Conservation (phyloP, 257 asterid species). For the Solanum chilense region DNA sequence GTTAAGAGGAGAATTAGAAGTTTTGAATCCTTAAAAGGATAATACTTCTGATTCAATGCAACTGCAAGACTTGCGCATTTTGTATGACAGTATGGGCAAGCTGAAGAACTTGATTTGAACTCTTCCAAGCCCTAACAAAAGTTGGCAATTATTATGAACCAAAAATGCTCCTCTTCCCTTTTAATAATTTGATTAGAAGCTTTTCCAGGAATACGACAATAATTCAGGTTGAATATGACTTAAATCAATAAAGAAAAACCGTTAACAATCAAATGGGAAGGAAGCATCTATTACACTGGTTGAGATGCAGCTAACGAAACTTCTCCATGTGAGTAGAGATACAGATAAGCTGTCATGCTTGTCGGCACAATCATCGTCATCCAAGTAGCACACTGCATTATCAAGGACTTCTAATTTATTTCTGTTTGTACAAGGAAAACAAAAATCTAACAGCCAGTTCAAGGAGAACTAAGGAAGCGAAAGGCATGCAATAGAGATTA, state of each 20-base stretch:
- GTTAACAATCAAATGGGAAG: slow-evolving; percentile 18
- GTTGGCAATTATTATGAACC: background rate
- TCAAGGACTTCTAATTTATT: background rate
- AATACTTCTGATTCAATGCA: background rate
- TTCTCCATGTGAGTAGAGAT: slow-evolving; percentile 98
- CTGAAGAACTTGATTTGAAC: background rate
- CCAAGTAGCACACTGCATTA: slow-evolving; percentile 91
- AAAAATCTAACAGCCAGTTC: background rate
- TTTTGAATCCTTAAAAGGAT: background rate
- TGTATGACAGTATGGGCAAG: background rate
- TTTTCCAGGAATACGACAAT: background rate
- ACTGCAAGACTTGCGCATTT: background rate
- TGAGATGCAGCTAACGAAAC: slow-evolving; percentile 94
- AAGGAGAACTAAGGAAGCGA: background rate
- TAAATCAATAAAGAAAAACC: background rate
- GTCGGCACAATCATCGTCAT: slow-evolving; percentile 95
- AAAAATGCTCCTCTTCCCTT: background rate
- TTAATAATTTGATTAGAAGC: background rate
- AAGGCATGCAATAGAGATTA: background rate
- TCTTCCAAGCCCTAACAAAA: background rate
- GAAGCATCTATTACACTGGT: slow-evolving; percentile 99
- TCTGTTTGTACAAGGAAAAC: background rate
- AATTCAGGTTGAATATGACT: background rate
- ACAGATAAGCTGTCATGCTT: slow-evolving; percentile 96
- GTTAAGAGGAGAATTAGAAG: background rate